phyloP scores from a whole-genome alignment of 73 alveolate genomes.

The Tetrahymena thermophila region DNA sequence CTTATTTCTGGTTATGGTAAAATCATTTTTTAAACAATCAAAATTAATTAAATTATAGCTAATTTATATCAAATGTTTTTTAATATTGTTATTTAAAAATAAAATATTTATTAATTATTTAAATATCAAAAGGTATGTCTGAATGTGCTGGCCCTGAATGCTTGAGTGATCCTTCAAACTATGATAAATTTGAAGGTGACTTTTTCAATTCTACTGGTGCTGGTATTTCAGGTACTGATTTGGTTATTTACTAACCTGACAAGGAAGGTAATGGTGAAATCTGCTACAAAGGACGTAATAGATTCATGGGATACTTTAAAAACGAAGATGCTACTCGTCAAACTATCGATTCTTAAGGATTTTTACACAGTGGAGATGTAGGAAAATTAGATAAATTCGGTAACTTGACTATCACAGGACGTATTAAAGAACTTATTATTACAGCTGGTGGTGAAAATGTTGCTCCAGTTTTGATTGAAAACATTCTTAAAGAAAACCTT shows the following conservation, averaged over 20 bases:
- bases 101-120: background rate
- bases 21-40: background rate
- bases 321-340: constrained; percentile 75
- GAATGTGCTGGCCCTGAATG: constrained; percentile 66
- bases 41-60: background rate
- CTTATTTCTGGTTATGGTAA: constrained; percentile 38
- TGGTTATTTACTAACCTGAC: constrained; percentile 54
- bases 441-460: constrained; percentile 97
- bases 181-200: constrained; percentile 15
- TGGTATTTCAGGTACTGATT: constrained; percentile 46
- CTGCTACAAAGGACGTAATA: constrained; percentile 87
- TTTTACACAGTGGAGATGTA: constrained; percentile 92
- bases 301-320: constrained; percentile 90
- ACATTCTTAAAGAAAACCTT: constrained; percentile 65
- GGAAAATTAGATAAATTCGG: constrained; percentile 82
- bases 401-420: constrained; percentile 78
- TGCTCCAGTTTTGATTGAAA: constrained; percentile 90
- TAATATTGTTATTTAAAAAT: background rate
- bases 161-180: constrained; percentile 26
- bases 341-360: constrained; percentile 82
- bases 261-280: constrained; percentile 88
- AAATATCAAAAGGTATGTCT: constrained; percentile 48
- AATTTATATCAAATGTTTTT: too few species aligned
- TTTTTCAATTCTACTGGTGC: constrained; percentile 50
- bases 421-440: constrained; percentile 86